Evolutionary conservation across 495 filamentous ascomycete species (phyloP).

Genomic region (Glutinoglossum americanum): DNA sequence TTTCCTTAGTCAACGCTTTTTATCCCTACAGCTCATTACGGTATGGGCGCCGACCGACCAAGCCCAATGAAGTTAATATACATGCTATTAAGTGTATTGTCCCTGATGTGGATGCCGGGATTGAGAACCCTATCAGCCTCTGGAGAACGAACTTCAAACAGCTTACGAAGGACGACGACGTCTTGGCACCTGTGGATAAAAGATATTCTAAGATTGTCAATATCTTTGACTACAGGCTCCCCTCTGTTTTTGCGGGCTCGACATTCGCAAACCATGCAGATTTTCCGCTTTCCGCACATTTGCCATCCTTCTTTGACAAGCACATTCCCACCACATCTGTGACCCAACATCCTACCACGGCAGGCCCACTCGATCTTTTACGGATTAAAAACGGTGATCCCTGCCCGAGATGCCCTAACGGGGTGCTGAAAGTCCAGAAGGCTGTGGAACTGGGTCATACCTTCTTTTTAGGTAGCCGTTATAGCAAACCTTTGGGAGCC

Average conservation of each 20-base stretch:
- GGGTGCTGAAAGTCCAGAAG: conserved; percentile 39
- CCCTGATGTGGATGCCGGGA: conserved; percentile 48
- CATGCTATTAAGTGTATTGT: conserved; percentile 47
- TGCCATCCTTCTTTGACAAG: conserved; percentile 12
- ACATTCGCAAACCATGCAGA: conserved; percentile 14
- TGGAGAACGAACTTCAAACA: conserved; percentile 29
- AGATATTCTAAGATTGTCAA: conserved; percentile 22
- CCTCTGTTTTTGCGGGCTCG: conserved; percentile 6
- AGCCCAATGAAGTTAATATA: conserved; percentile 38
- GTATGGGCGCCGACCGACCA: conserved; percentile 4
- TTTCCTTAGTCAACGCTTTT: conserved; percentile 43
- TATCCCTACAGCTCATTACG: conserved; percentile 27
- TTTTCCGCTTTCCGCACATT: conserved; percentile 7
- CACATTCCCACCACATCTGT: conserved; percentile 14
- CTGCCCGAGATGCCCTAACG: conserved; percentile 47
- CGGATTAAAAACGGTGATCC: conserved; percentile 43
- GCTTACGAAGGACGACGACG: conserved; percentile 2
- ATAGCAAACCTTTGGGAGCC: conserved; percentile 52
- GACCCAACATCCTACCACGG: conserved; percentile 2
- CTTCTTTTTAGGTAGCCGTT: conserved; percentile 80
- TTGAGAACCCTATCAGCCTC: conserved; percentile 36
- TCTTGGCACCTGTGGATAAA: neutral
- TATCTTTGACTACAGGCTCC: conserved; percentile 28
- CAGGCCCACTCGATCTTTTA: conserved; percentile 30
- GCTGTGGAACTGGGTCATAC: conserved; percentile 88